These are phyloP conservation scores for Neonectria sp. DNA, from an alignment of 2,329 filamentous ascomycete species.

Conservation along the genomic window DNA sequence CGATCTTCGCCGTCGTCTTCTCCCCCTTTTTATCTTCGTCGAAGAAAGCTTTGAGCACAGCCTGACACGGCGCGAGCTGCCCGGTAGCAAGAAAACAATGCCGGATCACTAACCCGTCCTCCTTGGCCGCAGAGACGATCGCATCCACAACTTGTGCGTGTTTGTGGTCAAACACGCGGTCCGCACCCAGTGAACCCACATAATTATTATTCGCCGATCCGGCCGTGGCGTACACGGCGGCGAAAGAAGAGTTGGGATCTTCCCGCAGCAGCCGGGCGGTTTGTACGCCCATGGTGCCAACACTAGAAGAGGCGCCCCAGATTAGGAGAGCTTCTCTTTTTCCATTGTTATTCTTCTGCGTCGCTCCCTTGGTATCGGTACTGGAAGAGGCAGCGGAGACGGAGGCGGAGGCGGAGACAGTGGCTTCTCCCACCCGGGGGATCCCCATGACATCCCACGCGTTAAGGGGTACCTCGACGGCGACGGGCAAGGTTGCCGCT, in stretches of 20 bases:
- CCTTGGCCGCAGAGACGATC: constrained; percentile 54
- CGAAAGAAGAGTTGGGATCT: constrained; percentile 50
- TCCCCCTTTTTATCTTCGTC: not conserved
- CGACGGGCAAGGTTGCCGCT: constrained; percentile 58
- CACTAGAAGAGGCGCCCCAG: constrained; percentile 63
- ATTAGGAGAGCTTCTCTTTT: constrained; percentile 55
- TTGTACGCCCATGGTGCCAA: constrained; percentile 62
- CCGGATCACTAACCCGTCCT: constrained; percentile 55
- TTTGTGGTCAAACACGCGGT: constrained; percentile 61
- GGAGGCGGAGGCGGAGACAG: constrained; percentile 20
- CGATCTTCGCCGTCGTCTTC: constrained; percentile 49
- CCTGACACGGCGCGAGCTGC: constrained; percentile 53
- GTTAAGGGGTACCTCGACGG: constrained; percentile 54
- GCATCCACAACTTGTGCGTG: constrained; percentile 45
- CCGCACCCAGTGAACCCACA: constrained; percentile 52
- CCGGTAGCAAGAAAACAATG: constrained; percentile 60
- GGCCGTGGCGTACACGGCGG: constrained; percentile 60
- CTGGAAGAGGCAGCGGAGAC: not conserved
- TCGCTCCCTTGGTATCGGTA: not conserved
- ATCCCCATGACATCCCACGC: constrained; percentile 59
- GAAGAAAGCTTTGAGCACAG: constrained; percentile 54
- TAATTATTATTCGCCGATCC: constrained; percentile 53
- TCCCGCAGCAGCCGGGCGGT: constrained; percentile 54
- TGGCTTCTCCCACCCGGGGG: constrained; percentile 36
- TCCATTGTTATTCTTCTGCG: not conserved